Evolutionary conservation across 768 basidiomycete genomes (phyloP).

Genomic region (Cyclocybe cylindracea): DNA sequence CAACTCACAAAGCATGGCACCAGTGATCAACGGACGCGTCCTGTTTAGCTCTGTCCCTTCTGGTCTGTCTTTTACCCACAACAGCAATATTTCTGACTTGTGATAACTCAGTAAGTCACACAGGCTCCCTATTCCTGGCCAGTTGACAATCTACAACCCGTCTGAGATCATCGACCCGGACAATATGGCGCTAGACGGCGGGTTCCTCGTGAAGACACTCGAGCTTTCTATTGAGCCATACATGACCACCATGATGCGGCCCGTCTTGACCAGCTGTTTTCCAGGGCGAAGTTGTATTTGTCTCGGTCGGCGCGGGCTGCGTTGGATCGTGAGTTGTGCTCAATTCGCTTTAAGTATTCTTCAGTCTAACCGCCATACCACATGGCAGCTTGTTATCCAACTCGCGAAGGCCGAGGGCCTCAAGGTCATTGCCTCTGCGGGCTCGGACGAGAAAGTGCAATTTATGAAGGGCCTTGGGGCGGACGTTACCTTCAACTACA

Average conservation of each 20-base stretch:
- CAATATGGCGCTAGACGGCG: conserved; percentile 43
- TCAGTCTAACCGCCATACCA: not conserved
- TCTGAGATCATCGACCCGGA: conserved; percentile 51
- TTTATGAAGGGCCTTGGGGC: conserved; percentile 63
- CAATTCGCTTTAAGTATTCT: not conserved
- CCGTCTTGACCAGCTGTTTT: no score
- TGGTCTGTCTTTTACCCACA: no score
- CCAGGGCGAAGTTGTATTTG: conserved; percentile 42
- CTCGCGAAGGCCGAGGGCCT: conserved; percentile 51
- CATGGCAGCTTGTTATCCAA: conserved; percentile 44
- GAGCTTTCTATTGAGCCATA: conserved; percentile 43
- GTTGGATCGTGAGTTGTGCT: conserved; percentile 57
- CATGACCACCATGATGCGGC: conserved; percentile 39
- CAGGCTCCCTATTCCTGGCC: no score
- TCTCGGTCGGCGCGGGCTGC: conserved; percentile 44
- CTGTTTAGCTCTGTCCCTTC: no score
- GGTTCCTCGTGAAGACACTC: conserved; percentile 50
- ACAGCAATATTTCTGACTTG: no score
- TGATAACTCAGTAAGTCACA: no score
- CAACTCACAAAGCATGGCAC: no score
- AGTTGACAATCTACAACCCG: conserved; percentile 32
- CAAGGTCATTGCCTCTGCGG: conserved; percentile 72
- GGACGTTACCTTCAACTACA: conserved; percentile 76
- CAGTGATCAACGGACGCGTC: no score
- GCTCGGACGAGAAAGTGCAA: conserved; percentile 70